Evolutionary conservation across 495 filamentous ascomycete genomes (phyloP).

Genomic region (Penicillium crystallinum): DNA sequence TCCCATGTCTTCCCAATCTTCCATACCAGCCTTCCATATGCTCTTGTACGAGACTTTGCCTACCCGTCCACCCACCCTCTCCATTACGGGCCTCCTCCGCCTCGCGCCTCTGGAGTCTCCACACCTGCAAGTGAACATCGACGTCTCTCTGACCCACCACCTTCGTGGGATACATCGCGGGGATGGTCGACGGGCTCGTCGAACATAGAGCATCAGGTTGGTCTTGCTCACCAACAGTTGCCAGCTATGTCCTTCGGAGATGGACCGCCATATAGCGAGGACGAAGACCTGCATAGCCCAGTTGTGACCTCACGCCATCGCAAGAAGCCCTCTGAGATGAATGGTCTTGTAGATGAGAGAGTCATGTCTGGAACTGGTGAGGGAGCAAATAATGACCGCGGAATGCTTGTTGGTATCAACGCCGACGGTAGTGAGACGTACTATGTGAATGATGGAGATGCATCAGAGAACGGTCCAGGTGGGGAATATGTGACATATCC

Average conservation of each 20-base stretch:
- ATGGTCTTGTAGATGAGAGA: conserved; percentile 24
- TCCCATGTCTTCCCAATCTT: conserved; percentile 78
- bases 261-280: conserved; percentile 95
- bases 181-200: conserved; percentile 49
- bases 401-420: conserved; percentile 61
- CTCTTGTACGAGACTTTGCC: conserved; percentile 91
- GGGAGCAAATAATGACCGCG: conserved; percentile 48
- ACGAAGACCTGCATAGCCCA: conserved; percentile 91
- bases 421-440: conserved; percentile 74
- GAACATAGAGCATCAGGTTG: conserved; percentile 34
- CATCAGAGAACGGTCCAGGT: conserved; percentile 62
- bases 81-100: conserved; percentile 82
- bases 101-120: conserved; percentile 72
- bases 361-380: conserved; percentile 18
- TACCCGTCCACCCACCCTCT: conserved; percentile 77
- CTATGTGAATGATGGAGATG: conserved; percentile 62
- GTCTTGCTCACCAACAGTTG: conserved; percentile 54
- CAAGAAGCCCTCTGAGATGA: conserved; percentile 59
- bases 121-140: conserved; percentile 80
- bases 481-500: conserved; percentile 81
- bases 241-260: conserved; percentile 84
- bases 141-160: conserved; percentile 75
- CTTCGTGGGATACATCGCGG: conserved; percentile 49
- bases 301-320: conserved; percentile 73
- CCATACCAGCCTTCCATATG: conserved; percentile 82